These are phyloP conservation scores for Dictyostelium purpureum DNA, from an alignment of 78 protist genomes.

Conservation along the genomic window DNA sequence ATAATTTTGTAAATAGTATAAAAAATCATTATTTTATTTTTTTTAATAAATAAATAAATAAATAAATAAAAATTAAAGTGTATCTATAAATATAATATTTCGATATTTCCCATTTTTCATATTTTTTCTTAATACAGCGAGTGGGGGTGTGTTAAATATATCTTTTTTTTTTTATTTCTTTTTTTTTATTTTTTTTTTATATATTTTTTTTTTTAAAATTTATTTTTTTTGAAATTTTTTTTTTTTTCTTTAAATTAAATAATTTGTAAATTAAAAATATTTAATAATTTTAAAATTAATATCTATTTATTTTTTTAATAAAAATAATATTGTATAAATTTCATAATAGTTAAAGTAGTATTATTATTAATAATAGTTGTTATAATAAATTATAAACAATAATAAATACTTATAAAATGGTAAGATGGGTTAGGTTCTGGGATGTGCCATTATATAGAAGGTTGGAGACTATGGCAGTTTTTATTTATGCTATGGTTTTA, in stretches of 20 bases:
- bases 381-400: background rate
- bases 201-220: background rate
- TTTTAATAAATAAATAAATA: background rate
- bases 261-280: background rate
- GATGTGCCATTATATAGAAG: slow-evolving; percentile 47
- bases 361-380: no score
- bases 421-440: slow-evolving; percentile 22
- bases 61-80: background rate
- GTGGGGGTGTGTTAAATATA: no score
- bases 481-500: slow-evolving; percentile 30
- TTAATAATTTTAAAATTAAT: background rate
- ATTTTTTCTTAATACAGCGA: no score
- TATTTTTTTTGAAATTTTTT: background rate
- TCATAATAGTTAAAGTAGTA: no score
- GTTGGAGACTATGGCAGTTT: slow-evolving; percentile 38
- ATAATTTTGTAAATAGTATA: background rate
- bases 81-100: background rate
- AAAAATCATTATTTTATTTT: no score
- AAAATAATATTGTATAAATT: background rate
- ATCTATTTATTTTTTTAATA: background rate
- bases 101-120: no score
- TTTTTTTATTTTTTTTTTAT: background rate
- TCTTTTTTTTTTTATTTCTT: background rate
- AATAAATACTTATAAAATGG: slow-evolving; percentile 20
- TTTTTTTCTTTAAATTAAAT: background rate